Evolutionary conservation across 345 rosid genomes (phyloP).

Genomic region (Psidium friedrichsthalianum): DNA sequence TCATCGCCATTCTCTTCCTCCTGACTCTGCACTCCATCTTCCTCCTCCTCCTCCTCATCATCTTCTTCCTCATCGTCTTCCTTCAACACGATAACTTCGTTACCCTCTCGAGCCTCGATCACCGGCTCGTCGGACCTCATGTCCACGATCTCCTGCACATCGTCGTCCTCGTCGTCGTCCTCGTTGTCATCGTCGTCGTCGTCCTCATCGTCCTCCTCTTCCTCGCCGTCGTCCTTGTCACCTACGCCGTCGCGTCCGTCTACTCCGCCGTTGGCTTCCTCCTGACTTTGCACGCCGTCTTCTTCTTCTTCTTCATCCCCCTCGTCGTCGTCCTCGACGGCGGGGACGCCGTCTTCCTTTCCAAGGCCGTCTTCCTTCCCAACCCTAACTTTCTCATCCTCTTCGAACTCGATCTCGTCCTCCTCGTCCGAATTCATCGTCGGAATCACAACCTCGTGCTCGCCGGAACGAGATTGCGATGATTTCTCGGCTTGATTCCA

Average conservation of each 20-base stretch:
- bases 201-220: conserved; percentile 29
- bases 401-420: not conserved
- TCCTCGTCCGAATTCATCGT: not conserved
- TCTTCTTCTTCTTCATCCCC: conserved; percentile 21
- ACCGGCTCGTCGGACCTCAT: conserved; percentile 41
- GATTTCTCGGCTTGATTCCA: not conserved
- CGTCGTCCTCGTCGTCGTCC: conserved; percentile 35
- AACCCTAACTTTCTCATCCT: not conserved
- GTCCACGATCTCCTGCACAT: conserved; percentile 43
- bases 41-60: conserved; percentile 23
- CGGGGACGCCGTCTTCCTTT: conserved; percentile 34
- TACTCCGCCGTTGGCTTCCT: conserved; percentile 16
- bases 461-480: not conserved
- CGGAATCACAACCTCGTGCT: not conserved
- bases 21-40: conserved; percentile 30
- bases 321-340: conserved; percentile 16
- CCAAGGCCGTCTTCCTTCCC: conserved; percentile 22
- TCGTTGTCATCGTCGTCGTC: conserved; percentile 32
- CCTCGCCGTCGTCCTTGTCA: conserved; percentile 29
- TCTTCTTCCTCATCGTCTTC: not conserved
- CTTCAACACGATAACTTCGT: not conserved
- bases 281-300: conserved; percentile 15
- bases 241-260: conserved; percentile 18
- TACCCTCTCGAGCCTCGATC: conserved; percentile 35
- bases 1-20: conserved; percentile 41